These are phyloP conservation scores for Alternaria postmessia DNA, from an alignment of 2,329 filamentous ascomycete genomes.

Conservation along the genomic window DNA sequence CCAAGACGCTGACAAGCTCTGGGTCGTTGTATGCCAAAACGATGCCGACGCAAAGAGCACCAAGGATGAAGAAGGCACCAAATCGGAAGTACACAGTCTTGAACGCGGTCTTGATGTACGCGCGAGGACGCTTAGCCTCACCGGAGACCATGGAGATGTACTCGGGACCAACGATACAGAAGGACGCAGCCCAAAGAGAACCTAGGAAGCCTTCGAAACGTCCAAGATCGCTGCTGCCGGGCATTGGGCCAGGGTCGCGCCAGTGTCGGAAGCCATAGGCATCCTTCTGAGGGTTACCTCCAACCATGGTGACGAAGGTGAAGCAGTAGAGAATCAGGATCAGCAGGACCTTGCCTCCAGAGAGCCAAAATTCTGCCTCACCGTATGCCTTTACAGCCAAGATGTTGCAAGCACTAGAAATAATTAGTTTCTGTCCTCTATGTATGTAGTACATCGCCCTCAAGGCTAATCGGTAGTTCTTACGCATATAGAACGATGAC, in stretches of 20 bases:
- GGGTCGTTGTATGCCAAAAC: slow-evolving; percentile 71
- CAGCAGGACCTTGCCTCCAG: slow-evolving; percentile 56
- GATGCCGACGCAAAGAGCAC: slow-evolving; percentile 56
- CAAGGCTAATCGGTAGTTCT: slow-evolving; percentile 23
- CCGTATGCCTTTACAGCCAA: slow-evolving; percentile 58
- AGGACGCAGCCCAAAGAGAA: slow-evolving; percentile 54
- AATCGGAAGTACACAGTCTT: slow-evolving; percentile 59
- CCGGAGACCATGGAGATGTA: slow-evolving; percentile 60
- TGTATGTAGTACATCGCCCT: background rate
- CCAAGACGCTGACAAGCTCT: slow-evolving; percentile 67
- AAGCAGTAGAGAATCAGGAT: slow-evolving; percentile 57
- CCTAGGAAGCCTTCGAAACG: slow-evolving; percentile 51
- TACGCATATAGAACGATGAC: slow-evolving; percentile 55
- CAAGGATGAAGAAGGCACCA: slow-evolving; percentile 57
- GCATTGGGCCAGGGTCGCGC: slow-evolving; percentile 49
- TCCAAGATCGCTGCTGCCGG: slow-evolving; percentile 33
- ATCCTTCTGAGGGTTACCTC: slow-evolving; percentile 55
- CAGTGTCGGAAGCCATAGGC: slow-evolving; percentile 57
- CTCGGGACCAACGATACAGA: slow-evolving; percentile 59
- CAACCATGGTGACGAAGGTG: slow-evolving; percentile 57
- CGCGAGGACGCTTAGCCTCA: slow-evolving; percentile 57
- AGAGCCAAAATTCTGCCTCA: slow-evolving; percentile 57
- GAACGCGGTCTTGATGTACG: slow-evolving; percentile 58
- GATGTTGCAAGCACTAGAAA: slow-evolving; percentile 55
- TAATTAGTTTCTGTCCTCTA: slow-evolving; percentile 20